Evolutionary conservation across 768 basidiomycete species (phyloP).

Genomic region (Symmetrospora coprosmae): DNA sequence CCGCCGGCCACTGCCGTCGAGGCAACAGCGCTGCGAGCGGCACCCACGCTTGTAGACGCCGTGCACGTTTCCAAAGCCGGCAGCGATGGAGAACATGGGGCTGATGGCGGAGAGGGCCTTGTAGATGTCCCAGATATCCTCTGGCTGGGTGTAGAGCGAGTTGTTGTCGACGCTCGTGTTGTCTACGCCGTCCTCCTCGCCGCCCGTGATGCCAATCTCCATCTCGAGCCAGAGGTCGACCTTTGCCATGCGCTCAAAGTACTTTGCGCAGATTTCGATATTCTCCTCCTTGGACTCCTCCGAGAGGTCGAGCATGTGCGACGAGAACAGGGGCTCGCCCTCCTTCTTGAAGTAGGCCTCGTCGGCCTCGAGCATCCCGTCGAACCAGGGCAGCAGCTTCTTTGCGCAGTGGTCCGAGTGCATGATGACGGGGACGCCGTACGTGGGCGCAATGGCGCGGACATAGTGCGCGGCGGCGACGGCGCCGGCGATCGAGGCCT

Average conservation of each 20-base stretch:
- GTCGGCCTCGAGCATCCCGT: slow-evolving; percentile 90
- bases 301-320: slow-evolving; percentile 97
- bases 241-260: slow-evolving; percentile 88
- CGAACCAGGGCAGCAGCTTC: slow-evolving; percentile 97
- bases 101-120: slow-evolving; percentile 64
- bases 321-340: slow-evolving; percentile 76
- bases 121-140: slow-evolving; percentile 87
- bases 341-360: slow-evolving; percentile 82
- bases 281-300: slow-evolving; percentile 71
- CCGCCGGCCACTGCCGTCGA: too few relatives aligned
- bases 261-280: slow-evolving; percentile 80
- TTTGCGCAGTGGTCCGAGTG: slow-evolving; percentile 98
- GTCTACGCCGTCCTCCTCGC: slow-evolving; percentile 98
- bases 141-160: slow-evolving; percentile 88
- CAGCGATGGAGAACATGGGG: slow-evolving; percentile 93
- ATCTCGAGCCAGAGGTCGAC: slow-evolving; percentile 96
- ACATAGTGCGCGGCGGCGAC: slow-evolving; percentile 83
- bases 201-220: slow-evolving; percentile 99
- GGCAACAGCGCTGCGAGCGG: neutral
- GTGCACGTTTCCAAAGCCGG: slow-evolving; percentile 96
- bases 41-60: slow-evolving; percentile 69
- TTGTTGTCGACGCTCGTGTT: slow-evolving; percentile 91
- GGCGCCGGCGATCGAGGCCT: slow-evolving; percentile 87
- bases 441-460: slow-evolving; percentile 63
- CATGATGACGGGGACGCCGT: slow-evolving; percentile 90